These are phyloP conservation scores for Populus hybrid DNA, from an alignment of 441 rosid species.

Conservation along the genomic window DNA sequence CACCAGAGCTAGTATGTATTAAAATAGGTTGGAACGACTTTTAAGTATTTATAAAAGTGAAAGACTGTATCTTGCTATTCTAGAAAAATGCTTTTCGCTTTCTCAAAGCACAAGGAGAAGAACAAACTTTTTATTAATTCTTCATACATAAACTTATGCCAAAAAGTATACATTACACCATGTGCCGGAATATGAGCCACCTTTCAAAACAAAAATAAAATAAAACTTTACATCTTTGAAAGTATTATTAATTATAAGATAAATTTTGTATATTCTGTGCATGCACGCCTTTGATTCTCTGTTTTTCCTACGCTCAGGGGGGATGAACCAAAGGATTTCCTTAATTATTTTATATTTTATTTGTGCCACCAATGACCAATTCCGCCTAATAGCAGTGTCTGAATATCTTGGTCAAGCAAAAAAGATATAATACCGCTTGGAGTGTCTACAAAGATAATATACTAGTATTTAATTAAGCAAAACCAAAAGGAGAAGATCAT, in stretches of 20 bases:
- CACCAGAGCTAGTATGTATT: too few relatives aligned
- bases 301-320: not conserved
- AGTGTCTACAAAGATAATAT: too few relatives aligned
- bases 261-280: not conserved
- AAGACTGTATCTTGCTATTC: too few relatives aligned
- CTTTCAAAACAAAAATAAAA: not conserved
- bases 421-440: too few relatives aligned
- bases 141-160: too few relatives aligned
- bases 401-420: not conserved
- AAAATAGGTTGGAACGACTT: too few relatives aligned
- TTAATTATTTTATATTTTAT: too few relatives aligned
- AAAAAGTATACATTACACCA: not conserved
- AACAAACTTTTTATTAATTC: too few relatives aligned
- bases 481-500: not conserved
- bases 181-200: not conserved
- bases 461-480: too few relatives aligned
- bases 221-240: not conserved
- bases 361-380: not conserved
- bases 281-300: not conserved
- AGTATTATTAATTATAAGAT: not conserved
- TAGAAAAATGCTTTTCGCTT: too few relatives aligned
- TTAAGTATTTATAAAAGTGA: not conserved
- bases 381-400: not conserved
- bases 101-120: too few relatives aligned
- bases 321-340: not conserved